Evolutionary conservation across 345 rosid species (phyloP).

Genomic region (Ceriops decandra): DNA sequence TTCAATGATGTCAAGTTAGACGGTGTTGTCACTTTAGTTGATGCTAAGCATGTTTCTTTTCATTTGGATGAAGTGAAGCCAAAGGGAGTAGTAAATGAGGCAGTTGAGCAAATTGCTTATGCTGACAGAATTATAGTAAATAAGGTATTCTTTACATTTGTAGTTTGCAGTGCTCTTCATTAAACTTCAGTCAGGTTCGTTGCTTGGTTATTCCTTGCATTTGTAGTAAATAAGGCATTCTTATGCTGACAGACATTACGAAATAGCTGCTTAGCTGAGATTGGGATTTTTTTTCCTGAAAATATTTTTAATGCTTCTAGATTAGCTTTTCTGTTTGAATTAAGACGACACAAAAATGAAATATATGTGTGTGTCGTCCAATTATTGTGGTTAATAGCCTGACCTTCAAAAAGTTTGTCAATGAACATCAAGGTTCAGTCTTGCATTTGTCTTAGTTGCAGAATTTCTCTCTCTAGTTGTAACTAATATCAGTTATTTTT

Average conservation of each 20-base stretch:
- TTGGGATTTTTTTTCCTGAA: too few relatives aligned
- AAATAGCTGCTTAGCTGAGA: too few relatives aligned
- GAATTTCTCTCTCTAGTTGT: background rate
- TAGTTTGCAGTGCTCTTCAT: background rate
- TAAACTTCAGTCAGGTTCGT: background rate
- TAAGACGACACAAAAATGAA: too few relatives aligned
- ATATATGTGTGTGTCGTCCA: too few relatives aligned
- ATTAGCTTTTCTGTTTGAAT: too few relatives aligned
- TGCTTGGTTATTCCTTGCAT: background rate
- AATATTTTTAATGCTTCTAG: too few relatives aligned
- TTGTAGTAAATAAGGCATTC: too few relatives aligned
- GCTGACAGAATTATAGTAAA: slow-evolving; percentile 88
- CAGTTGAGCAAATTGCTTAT: slow-evolving; percentile 94
- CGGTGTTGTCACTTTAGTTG: slow-evolving; percentile 91
- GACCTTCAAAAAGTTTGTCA: too few relatives aligned
- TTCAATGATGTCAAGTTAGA: slow-evolving; percentile 90
- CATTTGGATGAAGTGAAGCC: slow-evolving; percentile 89
- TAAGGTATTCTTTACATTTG: slow-evolving; percentile 44
- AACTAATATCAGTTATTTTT: slow-evolving; percentile 17
- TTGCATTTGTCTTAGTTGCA: background rate
- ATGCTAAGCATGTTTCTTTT: slow-evolving; percentile 84
- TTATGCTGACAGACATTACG: too few relatives aligned
- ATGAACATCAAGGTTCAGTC: too few relatives aligned
- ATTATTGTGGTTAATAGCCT: too few relatives aligned
- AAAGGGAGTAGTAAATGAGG: slow-evolving; percentile 91